Conservation (phyloP, 495 filamentous ascomycete genomes). For the Talaromyces wortmannii region DNA sequence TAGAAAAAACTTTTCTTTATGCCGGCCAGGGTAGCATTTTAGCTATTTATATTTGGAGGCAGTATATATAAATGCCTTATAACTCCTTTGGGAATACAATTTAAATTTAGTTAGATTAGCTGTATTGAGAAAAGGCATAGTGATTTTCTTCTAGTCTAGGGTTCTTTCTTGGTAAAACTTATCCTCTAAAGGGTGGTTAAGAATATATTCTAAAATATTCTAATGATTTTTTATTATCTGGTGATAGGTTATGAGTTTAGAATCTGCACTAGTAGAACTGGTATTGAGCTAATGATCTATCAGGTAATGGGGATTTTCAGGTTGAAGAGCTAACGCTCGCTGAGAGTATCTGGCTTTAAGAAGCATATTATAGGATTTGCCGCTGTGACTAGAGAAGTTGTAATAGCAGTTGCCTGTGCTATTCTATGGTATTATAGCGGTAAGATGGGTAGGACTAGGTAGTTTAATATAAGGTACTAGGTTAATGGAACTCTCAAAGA, state of each 20-base stretch:
- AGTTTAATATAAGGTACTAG: too few relatives aligned
- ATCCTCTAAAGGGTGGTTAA: background rate
- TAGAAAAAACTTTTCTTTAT: background rate
- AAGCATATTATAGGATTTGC: constrained; percentile 48
- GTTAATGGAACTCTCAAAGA: too few relatives aligned
- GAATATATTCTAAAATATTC: too few relatives aligned
- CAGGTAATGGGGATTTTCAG: constrained; percentile 27
- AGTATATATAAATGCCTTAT: background rate
- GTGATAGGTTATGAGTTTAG: background rate
- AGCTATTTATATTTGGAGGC: background rate
- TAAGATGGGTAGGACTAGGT: constrained; percentile 43
- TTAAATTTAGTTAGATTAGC: background rate
- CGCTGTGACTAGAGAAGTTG: constrained; percentile 46
- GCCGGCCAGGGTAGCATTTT: background rate
- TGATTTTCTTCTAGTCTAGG: background rate
- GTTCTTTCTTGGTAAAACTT: background rate
- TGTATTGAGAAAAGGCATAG: background rate
- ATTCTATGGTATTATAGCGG: constrained; percentile 49
- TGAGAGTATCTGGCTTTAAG: constrained; percentile 49
- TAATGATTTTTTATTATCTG: too few relatives aligned
- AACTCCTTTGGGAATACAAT: background rate
- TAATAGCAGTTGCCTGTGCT: constrained; percentile 49
- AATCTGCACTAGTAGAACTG: too few relatives aligned
- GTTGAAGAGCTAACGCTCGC: constrained; percentile 49
- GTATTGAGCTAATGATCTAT: background rate